Conservation (phyloP, 352 stramenopile species). For the Nannochloropsis limnetica region DNA sequence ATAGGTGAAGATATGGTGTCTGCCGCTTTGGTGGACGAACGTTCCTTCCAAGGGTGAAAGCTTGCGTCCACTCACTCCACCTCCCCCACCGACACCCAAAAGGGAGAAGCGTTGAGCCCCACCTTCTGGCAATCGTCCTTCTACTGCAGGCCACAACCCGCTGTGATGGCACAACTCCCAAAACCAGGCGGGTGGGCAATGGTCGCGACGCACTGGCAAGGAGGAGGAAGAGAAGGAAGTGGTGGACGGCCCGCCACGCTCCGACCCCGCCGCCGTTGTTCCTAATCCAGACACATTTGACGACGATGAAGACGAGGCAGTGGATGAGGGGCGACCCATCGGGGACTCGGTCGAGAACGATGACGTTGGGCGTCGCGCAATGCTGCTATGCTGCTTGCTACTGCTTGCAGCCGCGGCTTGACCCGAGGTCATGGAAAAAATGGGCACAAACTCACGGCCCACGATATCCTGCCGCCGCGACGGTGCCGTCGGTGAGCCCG, state of each 20-base stretch:
- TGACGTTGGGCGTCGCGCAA: neutral
- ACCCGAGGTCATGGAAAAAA: constrained; percentile 8
- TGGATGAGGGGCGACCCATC: neutral
- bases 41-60: neutral
- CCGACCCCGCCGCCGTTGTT: neutral
- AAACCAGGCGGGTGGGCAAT: neutral
- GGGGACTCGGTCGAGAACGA: neutral
- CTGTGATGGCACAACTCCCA: neutral
- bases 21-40: constrained; percentile 25
- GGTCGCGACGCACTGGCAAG: neutral
- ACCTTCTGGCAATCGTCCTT: neutral
- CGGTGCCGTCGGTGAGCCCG: neutral
- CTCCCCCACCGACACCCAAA: neutral
- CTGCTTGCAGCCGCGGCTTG: neutral
- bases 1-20: neutral
- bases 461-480: neutral
- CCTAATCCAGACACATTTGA: neutral
- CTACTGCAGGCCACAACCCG: neutral
- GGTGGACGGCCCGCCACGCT: neutral
- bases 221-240: neutral
- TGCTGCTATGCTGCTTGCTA: neutral
- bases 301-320: neutral
- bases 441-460: neutral
- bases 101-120: constrained; percentile 14
- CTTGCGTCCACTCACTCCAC: neutral